Conservation (phyloP, 495 filamentous ascomycete species). For the Penicillium dipodomyicola region DNA sequence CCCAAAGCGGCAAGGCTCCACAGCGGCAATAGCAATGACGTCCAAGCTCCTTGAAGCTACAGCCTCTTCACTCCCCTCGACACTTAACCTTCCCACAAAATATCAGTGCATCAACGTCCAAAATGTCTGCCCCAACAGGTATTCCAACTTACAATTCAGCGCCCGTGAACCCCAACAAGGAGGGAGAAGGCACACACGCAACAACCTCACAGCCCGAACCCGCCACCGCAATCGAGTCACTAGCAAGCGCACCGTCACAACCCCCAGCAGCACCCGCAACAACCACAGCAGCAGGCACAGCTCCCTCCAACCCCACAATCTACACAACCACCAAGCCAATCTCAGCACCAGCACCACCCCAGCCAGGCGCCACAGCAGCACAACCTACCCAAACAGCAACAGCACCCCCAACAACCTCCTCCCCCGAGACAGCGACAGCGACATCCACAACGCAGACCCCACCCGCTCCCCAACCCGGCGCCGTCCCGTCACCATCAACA, state of each 20-base stretch:
- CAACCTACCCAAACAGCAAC: slow-evolving; percentile 22
- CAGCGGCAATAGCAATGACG: slow-evolving; percentile 26
- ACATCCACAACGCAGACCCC: slow-evolving; percentile 12
- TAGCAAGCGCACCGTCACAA: slow-evolving; percentile 19
- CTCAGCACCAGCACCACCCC: slow-evolving; percentile 29
- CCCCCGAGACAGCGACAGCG: slow-evolving; percentile 16
- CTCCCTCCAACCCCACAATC: slow-evolving; percentile 39
- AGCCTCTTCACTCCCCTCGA: slow-evolving; percentile 4
- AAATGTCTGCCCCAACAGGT: slow-evolving; percentile 49
- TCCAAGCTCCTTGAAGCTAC: slow-evolving; percentile 18
- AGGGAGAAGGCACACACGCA: slow-evolving; percentile 21
- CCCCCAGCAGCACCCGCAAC: slow-evolving; percentile 13
- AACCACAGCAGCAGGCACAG: slow-evolving; percentile 33
- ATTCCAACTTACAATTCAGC: slow-evolving; percentile 59
- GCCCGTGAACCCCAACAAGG: slow-evolving; percentile 50
- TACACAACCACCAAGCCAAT: slow-evolving; percentile 50
- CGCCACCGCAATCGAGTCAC: slow-evolving; percentile 35
- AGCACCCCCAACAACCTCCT: slow-evolving; percentile 25
- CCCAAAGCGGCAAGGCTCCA: slow-evolving; percentile 19
- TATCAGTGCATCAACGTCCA: slow-evolving; percentile 2
- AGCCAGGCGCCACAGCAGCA: slow-evolving; percentile 38
- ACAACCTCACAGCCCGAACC: slow-evolving; percentile 37
- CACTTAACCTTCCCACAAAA: not conserved
- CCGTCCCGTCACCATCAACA: slow-evolving; percentile 29
- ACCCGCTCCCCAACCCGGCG: slow-evolving; percentile 62